Percentiles rank a stretch among this genome's conserved stretches.
phyloP scores from a whole-genome alignment of 805 yeast genomes.

The Isabelozyma gotoi region DNA sequence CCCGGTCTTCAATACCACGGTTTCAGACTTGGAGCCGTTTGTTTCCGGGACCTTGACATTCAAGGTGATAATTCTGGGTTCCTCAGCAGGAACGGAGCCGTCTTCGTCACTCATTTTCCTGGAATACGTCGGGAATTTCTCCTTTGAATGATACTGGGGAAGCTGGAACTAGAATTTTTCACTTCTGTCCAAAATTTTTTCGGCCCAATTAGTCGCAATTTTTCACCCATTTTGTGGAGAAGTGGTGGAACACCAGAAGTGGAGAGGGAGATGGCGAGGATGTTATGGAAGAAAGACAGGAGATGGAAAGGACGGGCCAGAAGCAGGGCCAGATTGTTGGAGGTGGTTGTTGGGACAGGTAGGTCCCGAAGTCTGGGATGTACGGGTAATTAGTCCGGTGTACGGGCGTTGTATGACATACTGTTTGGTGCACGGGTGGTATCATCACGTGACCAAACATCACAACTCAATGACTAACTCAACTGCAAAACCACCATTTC shows the following conservation, averaged over 20 bases:
- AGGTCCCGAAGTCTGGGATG: no score
- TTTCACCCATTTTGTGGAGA: neutral
- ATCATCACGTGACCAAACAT: no score
- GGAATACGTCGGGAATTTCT: slow-evolving; percentile 8
- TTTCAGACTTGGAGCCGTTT: slow-evolving; percentile 10
- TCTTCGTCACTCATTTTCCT: slow-evolving; percentile 8
- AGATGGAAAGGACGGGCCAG: no score
- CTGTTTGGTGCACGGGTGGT: no score
- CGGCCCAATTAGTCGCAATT: neutral
- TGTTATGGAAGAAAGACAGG: neutral
- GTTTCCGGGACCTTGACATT: slow-evolving; percentile 17
- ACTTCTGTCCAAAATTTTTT: neutral
- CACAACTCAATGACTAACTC: no score
- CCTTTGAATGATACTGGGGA: slow-evolving; percentile 3
- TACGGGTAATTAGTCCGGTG: no score
- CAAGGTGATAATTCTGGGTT: slow-evolving; percentile 17
- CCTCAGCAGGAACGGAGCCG: slow-evolving; percentile 11
- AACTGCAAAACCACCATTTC: no score
- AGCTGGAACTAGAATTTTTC: slow-evolving; percentile 7
- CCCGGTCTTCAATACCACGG: slow-evolving; percentile 29
- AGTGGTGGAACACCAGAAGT: neutral
- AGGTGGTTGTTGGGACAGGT: no score
- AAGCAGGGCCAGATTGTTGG: no score
- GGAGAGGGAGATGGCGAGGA: no score
- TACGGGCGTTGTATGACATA: no score